Conservation (phyloP, 192 early-diverging fungal genomes). For the Backusella luteola region DNA sequence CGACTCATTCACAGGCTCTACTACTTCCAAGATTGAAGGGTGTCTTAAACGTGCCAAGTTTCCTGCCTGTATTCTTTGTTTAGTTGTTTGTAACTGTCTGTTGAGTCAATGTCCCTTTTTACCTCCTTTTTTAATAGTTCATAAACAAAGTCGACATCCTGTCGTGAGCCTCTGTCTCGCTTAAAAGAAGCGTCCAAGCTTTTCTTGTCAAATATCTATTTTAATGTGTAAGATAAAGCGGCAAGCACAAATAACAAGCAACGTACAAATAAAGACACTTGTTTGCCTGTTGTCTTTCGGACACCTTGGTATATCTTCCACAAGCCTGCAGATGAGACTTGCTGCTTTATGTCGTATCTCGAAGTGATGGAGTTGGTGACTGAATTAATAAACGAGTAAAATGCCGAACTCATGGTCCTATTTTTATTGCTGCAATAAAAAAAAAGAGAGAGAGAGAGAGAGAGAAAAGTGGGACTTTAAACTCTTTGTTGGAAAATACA, state of each 20-base stretch:
- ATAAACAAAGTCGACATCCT: slow-evolving; percentile 51
- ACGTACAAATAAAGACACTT: slow-evolving; percentile 69
- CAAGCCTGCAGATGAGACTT: slow-evolving; percentile 60
- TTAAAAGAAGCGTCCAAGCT: slow-evolving; percentile 53
- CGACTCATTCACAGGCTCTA: slow-evolving; percentile 71
- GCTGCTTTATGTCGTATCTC: slow-evolving; percentile 44
- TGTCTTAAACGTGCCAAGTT: slow-evolving; percentile 75
- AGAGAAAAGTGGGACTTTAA: too few relatives aligned
- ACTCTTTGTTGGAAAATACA: neutral
- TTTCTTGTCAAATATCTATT: slow-evolving; percentile 70
- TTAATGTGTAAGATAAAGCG: neutral
- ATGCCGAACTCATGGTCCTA: slow-evolving; percentile 33
- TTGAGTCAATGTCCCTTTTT: neutral
- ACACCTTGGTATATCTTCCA: slow-evolving; percentile 69
- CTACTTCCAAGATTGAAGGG: slow-evolving; percentile 72
- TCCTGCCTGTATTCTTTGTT: slow-evolving; percentile 37
- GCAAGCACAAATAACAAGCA: neutral
- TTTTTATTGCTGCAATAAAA: neutral
- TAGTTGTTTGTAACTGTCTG: neutral
- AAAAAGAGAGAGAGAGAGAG: neutral
- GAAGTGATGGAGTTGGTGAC: slow-evolving; percentile 38
- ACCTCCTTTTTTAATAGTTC: slow-evolving; percentile 64
- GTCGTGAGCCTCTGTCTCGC: slow-evolving; percentile 46
- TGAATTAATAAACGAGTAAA: slow-evolving; percentile 38
- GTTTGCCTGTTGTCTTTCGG: slow-evolving; percentile 54